Percentiles rank a stretch among this genome's conserved stretches.
phyloP scores from a whole-genome alignment of 106 monocot genomes.

The Dioscorea alata region DNA sequence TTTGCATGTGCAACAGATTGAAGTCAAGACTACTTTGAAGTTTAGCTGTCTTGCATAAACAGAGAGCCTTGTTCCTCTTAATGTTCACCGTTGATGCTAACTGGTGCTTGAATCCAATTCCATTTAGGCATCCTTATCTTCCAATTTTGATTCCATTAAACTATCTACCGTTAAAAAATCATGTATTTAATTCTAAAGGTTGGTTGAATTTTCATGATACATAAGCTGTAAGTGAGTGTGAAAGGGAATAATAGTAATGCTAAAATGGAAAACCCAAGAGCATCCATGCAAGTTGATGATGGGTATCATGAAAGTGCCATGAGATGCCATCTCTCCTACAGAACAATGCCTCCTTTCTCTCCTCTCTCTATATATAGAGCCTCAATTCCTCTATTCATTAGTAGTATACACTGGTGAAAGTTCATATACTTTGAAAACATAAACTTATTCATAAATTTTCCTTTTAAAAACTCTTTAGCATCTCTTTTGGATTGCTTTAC shows the following conservation, averaged over 20 bases:
- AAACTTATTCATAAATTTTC: neutral
- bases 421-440: neutral
- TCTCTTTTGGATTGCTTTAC: no score
- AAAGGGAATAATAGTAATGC: conserved; percentile 18
- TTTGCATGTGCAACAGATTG: no score
- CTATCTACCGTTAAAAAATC: conserved; percentile 11
- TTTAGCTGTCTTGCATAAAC: no score
- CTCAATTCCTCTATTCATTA: conserved; percentile 10
- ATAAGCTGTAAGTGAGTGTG: conserved; percentile 6
- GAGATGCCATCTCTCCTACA: neutral
- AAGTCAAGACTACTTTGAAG: no score
- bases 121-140: no score
- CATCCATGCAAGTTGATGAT: conserved; percentile 14
- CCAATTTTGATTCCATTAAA: neutral
- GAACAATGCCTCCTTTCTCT: no score
- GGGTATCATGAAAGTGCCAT: neutral
- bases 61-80: no score
- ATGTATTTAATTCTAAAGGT: no score
- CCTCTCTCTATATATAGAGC: conserved; percentile 13
- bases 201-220: no score
- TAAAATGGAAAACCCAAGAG: conserved; percentile 27
- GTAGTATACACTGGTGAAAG: neutral
- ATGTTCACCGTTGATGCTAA: no score
- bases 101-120: no score
- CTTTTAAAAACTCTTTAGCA: neutral